Evolutionary conservation across 441 rosid genomes (phyloP).

Genomic region (Euphorbia schlechtendalii): DNA sequence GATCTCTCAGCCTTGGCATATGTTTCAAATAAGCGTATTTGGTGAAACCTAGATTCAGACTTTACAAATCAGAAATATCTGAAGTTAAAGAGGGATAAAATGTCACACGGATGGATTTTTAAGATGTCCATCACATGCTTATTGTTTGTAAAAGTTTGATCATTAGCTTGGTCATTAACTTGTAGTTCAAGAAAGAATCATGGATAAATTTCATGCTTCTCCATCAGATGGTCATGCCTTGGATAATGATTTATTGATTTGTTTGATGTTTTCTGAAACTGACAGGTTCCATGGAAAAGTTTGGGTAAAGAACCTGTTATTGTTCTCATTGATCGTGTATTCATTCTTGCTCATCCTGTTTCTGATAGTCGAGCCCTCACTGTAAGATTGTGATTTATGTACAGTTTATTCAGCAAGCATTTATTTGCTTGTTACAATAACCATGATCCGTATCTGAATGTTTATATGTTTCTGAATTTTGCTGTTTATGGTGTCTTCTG

Average conservation of each 20-base stretch:
- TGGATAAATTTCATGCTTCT: neutral
- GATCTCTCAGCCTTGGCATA: neutral
- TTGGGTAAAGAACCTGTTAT: slow-evolving; percentile 96
- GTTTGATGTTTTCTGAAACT: slow-evolving; percentile 9
- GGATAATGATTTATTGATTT: slow-evolving; percentile 6
- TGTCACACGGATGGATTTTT: neutral
- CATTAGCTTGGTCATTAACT: slow-evolving; percentile 1
- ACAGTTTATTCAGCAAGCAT: neutral
- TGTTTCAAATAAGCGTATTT: neutral
- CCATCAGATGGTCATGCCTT: slow-evolving; percentile 8
- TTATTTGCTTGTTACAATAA: slow-evolving; percentile 1
- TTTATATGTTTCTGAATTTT: slow-evolving; percentile 11
- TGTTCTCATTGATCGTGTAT: slow-evolving; percentile 88
- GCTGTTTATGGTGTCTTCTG: slow-evolving; percentile 14
- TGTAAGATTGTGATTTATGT: slow-evolving; percentile 32
- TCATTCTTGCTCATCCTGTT: slow-evolving; percentile 82
- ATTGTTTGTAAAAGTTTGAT: neutral
- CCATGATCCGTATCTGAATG: neutral
- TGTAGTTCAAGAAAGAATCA: neutral
- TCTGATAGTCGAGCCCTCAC: slow-evolving; percentile 53
- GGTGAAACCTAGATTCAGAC: neutral
- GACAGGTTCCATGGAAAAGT: slow-evolving; percentile 98
- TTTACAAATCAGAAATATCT: neutral
- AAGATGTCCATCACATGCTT: neutral
- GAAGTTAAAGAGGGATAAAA: neutral